A percentile compares a stretch with the other conserved stretches of the same genome.
These are phyloP conservation scores for Fomitopsis serialis DNA, from an alignment of 768 basidiomycete genomes.

Conservation along the genomic window DNA sequence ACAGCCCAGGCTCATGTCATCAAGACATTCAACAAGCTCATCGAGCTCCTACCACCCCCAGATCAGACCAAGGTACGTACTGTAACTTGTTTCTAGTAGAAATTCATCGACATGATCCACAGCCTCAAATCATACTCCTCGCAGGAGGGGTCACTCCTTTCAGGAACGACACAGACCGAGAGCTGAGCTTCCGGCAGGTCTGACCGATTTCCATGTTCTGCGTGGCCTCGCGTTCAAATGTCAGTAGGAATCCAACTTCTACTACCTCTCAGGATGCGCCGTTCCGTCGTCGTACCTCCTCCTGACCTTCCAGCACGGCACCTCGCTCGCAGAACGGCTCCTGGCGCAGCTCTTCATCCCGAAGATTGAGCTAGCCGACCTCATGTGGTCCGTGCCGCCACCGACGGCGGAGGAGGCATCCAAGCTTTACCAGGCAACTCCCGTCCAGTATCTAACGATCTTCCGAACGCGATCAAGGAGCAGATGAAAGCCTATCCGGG, in stretches of 20 bases:
- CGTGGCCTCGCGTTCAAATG: background rate
- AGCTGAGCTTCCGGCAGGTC: slow-evolving; percentile 59
- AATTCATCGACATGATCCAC: background rate
- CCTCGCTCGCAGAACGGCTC: slow-evolving; percentile 35
- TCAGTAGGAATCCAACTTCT: slow-evolving; percentile 76
- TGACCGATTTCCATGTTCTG: slow-evolving; percentile 18
- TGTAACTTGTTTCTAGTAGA: background rate
- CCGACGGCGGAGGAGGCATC: slow-evolving; percentile 57
- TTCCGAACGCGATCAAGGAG: slow-evolving; percentile 42
- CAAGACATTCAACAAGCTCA: slow-evolving; percentile 49
- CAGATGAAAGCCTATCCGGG: slow-evolving; percentile 44
- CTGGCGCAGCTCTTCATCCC: slow-evolving; percentile 74
- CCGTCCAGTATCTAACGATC: slow-evolving; percentile 42
- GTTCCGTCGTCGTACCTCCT: slow-evolving; percentile 69
- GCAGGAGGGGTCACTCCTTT: slow-evolving; percentile 59
- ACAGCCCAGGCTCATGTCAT: slow-evolving; percentile 47
- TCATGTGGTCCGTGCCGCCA: slow-evolving; percentile 89
- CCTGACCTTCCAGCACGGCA: slow-evolving; percentile 48
- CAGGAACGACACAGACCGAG: slow-evolving; percentile 83
- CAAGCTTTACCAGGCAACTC: slow-evolving; percentile 53
- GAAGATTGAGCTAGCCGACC: slow-evolving; percentile 59
- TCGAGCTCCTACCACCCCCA: slow-evolving; percentile 40
- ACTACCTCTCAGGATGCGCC: slow-evolving; percentile 77
- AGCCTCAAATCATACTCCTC: slow-evolving; percentile 70
- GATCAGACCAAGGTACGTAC: slow-evolving; percentile 49